phyloP scores from a whole-genome alignment of 805 yeast species.

The Trichomonascus vanleenenianus region DNA sequence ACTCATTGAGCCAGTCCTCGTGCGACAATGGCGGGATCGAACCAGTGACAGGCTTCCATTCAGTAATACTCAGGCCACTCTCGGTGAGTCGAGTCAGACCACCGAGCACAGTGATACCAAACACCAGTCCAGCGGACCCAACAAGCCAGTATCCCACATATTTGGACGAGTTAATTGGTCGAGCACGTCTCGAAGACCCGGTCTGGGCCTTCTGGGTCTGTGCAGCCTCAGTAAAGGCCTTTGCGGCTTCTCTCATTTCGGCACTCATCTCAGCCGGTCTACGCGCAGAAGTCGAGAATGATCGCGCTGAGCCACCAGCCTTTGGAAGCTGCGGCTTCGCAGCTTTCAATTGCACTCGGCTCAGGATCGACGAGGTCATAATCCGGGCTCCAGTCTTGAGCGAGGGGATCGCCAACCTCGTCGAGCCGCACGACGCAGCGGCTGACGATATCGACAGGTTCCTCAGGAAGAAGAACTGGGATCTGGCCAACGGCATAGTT shows the following conservation, averaged over 20 bases:
- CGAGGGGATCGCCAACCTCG: neutral
- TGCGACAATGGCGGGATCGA: slow-evolving; percentile 79
- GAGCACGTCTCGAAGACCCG: slow-evolving; percentile 25
- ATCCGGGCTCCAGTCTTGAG: neutral
- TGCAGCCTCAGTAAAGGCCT: slow-evolving; percentile 5
- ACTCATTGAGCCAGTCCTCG: slow-evolving; percentile 80
- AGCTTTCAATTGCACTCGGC: neutral
- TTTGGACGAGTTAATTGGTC: slow-evolving; percentile 39
- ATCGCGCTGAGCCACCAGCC: neutral
- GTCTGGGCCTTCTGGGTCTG: neutral
- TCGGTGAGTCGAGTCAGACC: slow-evolving; percentile 94
- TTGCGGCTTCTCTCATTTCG: slow-evolving; percentile 5
- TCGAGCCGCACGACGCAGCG: slow-evolving; percentile 18
- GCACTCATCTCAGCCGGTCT: neutral
- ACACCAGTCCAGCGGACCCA: slow-evolving; percentile 80
- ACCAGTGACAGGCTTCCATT: slow-evolving; percentile 98
- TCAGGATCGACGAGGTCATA: too few relatives aligned
- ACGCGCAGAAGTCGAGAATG: neutral
- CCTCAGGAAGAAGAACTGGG: slow-evolving; percentile 52
- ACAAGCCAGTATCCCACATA: slow-evolving; percentile 81
- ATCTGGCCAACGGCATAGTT: slow-evolving; percentile 36
- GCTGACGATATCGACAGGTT: slow-evolving; percentile 29
- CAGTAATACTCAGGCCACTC: slow-evolving; percentile 92
- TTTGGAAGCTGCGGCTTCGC: neutral
- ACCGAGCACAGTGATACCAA: slow-evolving; percentile 93